Percentiles rank a stretch among this genome's conserved stretches.
These are phyloP conservation scores for Sporothrix pseudoabietina DNA, from an alignment of 2,329 filamentous ascomycete species.

Conservation along the genomic window DNA sequence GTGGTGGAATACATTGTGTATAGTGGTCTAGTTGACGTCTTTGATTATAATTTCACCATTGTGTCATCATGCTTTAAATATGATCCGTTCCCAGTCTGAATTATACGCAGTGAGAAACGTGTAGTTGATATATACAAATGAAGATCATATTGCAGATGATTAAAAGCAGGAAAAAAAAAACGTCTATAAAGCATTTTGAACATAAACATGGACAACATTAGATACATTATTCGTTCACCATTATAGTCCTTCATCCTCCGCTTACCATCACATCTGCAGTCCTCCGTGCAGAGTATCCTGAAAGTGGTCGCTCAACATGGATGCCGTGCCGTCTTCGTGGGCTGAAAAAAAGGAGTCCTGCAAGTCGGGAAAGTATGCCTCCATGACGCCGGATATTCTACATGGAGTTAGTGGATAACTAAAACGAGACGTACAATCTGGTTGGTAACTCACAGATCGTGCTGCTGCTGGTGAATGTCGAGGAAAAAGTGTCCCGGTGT, in stretches of 20 bases:
- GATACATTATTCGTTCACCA: neutral
- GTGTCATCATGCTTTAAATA: neutral
- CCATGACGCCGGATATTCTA: slow-evolving; percentile 34
- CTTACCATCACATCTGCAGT: neutral
- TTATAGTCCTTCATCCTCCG: no score
- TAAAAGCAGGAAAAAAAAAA: neutral
- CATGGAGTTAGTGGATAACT: neutral
- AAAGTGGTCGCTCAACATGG: slow-evolving; percentile 30
- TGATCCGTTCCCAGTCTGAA: no score
- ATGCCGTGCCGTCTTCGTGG: slow-evolving; percentile 22
- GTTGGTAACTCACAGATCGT: slow-evolving; percentile 22
- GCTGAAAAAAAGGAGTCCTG: slow-evolving; percentile 33
- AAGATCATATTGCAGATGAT: neutral
- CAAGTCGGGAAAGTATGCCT: slow-evolving; percentile 35
- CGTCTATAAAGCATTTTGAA: neutral
- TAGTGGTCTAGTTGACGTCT: neutral
- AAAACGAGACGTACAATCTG: neutral
- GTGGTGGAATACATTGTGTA: neutral
- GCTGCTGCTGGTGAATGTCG: slow-evolving; percentile 32
- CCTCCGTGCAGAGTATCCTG: slow-evolving; percentile 25
- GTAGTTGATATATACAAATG: neutral
- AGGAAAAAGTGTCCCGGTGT: slow-evolving; percentile 34
- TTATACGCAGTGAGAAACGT: no score
- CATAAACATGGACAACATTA: neutral
- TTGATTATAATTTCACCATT: neutral